Evolutionary conservation across 2,329 filamentous ascomycete species (phyloP), one percentile per base, ranked within the genome.

Genomic region (Fusarium sp.): DNA sequence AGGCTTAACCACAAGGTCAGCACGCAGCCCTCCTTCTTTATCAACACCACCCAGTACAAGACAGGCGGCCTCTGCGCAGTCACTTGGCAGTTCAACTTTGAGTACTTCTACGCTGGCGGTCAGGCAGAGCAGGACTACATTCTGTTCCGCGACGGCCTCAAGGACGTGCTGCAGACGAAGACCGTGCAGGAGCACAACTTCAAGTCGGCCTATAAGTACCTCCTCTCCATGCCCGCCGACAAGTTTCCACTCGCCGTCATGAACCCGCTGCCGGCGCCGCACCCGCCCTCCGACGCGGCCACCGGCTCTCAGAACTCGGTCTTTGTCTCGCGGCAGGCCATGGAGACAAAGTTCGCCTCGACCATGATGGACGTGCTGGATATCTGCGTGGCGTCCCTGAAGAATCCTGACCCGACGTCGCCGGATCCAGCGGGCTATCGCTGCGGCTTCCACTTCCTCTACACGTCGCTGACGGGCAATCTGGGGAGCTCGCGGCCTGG

Each of bases 401-500:
- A 69, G 63, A 35, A 58, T 38, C 56, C 63, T 42, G 67, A 69
- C 63, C 22, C 18, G 25, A 35, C 63, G 38, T 69, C 63, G 45
- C 67, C 63, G 18, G 63, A 45, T 50, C 20, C 27, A 60, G 16
- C 6, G 4, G 35, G 57, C 8, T 25, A 63, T 50, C 67, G 67
- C 22, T 66, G 67, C 63, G 63, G 67, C 36, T 66, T 69, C 67
- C 67, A 69, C 57, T 69, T 58, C 63, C 67, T 69, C 67, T 69
- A 69, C 63, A 69, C 67, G 35, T 69, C 63, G 36, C n/a, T 69
- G 42, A 69, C 63, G 16, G 67, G 63, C 42, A 69, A 70, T 42
- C 65, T 70, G 50, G 64, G 64, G 4, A 70, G 68, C 65, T 33
- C n/a, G 65, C 57, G 54, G 59, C 65, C 65, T n/a, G 59, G 42